Evolutionary conservation across 495 filamentous ascomycete species (phyloP).

Genomic region (Penicillium alfredii): DNA sequence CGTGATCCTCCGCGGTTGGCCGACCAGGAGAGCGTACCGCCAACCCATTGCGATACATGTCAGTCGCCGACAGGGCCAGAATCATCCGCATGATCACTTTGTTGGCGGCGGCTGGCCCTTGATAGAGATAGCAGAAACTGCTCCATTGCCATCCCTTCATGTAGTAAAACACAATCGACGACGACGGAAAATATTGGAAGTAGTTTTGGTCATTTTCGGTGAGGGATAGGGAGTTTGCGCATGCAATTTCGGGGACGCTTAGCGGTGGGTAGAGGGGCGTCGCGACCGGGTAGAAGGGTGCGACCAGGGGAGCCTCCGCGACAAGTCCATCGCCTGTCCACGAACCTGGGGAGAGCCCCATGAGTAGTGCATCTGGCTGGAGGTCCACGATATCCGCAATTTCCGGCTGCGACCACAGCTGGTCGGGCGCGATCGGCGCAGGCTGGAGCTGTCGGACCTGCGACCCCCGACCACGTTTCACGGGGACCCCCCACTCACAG

Average conservation of each 20-base stretch:
- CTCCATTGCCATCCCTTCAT: slow-evolving; percentile 43
- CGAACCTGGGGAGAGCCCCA: slow-evolving; percentile 14
- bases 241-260: slow-evolving; percentile 20
- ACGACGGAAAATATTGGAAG: slow-evolving; percentile 40
- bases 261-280: slow-evolving; percentile 26
- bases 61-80: slow-evolving; percentile 34
- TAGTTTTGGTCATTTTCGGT: slow-evolving; percentile 34
- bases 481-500: slow-evolving; percentile 36
- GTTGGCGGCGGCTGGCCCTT: slow-evolving; percentile 32
- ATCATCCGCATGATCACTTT: slow-evolving; percentile 44
- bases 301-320: slow-evolving; percentile 1
- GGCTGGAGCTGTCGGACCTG: slow-evolving; percentile 32
- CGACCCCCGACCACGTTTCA: slow-evolving; percentile 25
- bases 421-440: slow-evolving; percentile 10
- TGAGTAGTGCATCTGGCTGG: slow-evolving; percentile 7
- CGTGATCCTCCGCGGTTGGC: slow-evolving; percentile 34
- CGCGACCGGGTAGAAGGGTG: slow-evolving; percentile 8
- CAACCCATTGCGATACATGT: slow-evolving; percentile 38
- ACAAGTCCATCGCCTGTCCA: slow-evolving; percentile 13
- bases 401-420: slow-evolving; percentile 12
- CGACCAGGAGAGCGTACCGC: slow-evolving; percentile 24
- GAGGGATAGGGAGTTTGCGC: slow-evolving; percentile 34
- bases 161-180: slow-evolving; percentile 37
- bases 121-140: slow-evolving; percentile 36
- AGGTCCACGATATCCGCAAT: slow-evolving; percentile 10